Conservation (phyloP, 768 basidiomycete genomes). For the Hortiboletus flavorubellus region DNA sequence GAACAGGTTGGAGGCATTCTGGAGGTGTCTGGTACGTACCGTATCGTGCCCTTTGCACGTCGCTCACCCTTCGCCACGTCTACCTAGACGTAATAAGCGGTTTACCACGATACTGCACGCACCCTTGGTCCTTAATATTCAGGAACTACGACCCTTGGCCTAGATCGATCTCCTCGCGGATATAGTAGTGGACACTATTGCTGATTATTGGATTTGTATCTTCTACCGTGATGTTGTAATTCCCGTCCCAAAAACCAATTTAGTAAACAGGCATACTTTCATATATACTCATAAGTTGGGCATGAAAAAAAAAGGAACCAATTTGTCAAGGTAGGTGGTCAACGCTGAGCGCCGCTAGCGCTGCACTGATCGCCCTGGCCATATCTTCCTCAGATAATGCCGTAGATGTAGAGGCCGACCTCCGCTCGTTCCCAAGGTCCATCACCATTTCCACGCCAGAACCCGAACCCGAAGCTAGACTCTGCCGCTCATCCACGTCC, state of each 20-base stretch:
- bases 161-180: not conserved
- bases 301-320: not conserved
- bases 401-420: not conserved
- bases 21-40: conserved; percentile 24
- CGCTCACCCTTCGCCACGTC: not conserved
- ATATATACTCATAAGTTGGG: not conserved
- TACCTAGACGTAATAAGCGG: conserved; percentile 4
- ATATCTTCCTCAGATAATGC: conserved; percentile 21
- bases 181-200: not conserved
- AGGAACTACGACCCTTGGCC: too few species aligned
- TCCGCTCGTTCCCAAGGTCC: not conserved
- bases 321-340: not conserved
- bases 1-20: conserved; percentile 23
- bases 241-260: too few species aligned
- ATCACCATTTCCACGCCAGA: not conserved
- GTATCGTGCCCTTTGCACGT: not conserved
- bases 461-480: not conserved
- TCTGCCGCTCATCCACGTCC: too few species aligned
- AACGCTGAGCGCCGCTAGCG: conserved; percentile 16
- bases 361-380: conserved; percentile 21
- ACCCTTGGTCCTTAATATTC: too few species aligned
- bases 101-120: not conserved
- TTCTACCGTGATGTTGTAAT: not conserved
- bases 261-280: not conserved
- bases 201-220: not conserved